Conservation (phyloP, 2,329 filamentous ascomycete genomes). For the Claviceps pusilla region DNA sequence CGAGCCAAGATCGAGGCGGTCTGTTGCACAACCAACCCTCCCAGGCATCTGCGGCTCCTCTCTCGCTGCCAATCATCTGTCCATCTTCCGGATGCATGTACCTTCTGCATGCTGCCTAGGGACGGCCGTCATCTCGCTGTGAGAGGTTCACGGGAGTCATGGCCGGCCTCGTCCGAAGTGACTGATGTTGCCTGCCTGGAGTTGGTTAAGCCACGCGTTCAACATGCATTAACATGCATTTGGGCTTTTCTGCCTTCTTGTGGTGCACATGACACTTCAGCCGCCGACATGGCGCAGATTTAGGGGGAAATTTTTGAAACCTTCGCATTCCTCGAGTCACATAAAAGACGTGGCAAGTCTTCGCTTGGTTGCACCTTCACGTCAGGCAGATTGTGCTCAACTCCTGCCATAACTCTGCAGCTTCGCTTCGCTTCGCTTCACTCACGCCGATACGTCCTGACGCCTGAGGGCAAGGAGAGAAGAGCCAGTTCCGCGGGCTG, state of each 20-base stretch:
- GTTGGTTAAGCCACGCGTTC: not conserved
- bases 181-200: not conserved
- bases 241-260: not conserved
- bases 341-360: not conserved
- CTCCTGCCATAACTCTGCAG: not conserved
- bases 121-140: not conserved
- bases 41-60: not conserved
- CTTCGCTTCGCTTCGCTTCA: not conserved
- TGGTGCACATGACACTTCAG: not conserved
- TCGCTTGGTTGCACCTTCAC: not conserved
- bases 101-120: not conserved
- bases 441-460: not conserved
- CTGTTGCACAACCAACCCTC: not conserved
- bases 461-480: not conserved
- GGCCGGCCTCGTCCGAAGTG: not conserved
- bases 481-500: not conserved
- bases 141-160: not conserved
- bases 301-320: too few relatives aligned
- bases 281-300: too few relatives aligned
- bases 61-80: not conserved
- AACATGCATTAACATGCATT: not conserved
- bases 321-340: not conserved
- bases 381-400: not conserved
- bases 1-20: not conserved
- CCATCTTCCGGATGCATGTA: not conserved